Evolutionary conservation across 2,329 filamentous ascomycete species (phyloP), one percentile per base, ranked within the genome.

Genomic region (Botrytis fabae): DNA sequence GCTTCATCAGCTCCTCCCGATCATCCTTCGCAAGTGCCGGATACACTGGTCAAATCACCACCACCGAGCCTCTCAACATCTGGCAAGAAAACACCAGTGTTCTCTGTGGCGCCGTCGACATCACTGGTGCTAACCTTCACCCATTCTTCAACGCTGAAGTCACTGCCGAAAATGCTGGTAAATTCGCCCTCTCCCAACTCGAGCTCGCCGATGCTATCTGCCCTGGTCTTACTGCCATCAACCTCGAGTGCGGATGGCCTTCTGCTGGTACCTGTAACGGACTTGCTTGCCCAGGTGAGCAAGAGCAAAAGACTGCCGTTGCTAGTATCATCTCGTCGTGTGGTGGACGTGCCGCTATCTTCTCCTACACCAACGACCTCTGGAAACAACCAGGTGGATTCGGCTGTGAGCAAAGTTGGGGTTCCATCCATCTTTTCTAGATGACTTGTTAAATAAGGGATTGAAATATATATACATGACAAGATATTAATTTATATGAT

Each of bases 231-330:
- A 84, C 88, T 54, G 91, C 91, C 77, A 90, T 93, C 86, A 93
- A 95, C 85, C 87, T 97, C 78, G 95, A 98, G 90, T 93, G 92
- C 73, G 95, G 95, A 80, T 98, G 95, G 94, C 95, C 95, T 76
- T 90, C 85, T 71, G 77, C 81, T 12, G 95, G 95, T 81, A 79
- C 82, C 44, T 83, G 88, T 84, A 95, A 96, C 84, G 93, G 93
- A 74, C 81, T 81, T 32, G 94, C 94, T 73, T 85, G 93, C 78
- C 90, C 95, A 73, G 90, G 92, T 78, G 68, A 78, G 8, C 60
- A 80, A 1, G 85, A 95, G 85, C 95, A 98, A 88, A 84, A 84
- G 69, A 82, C 80, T 61, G 95, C 95, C 78, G 90, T 98, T 81
- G 81, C 87, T 76, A 88, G 88, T 73, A 95, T 98, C 81, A 84